A percentile compares a stretch with the other conserved stretches of the same genome.
Evolutionary conservation across 345 rosid genomes (phyloP).

Genomic region (Dipteronia dyeriana): DNA sequence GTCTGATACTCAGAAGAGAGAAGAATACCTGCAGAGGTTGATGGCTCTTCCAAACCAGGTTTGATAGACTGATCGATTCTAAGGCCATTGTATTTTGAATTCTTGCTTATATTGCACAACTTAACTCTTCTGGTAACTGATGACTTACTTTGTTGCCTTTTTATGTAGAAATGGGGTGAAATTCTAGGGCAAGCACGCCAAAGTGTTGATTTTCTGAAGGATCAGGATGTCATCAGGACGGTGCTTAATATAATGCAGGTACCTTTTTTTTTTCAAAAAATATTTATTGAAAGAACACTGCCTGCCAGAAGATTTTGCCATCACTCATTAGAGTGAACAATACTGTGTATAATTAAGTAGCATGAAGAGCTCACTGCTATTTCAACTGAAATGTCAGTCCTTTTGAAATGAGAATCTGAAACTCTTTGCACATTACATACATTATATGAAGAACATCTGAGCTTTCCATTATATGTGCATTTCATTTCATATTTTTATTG

Average conservation of each 20-base stretch:
- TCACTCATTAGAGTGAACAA: too few species aligned
- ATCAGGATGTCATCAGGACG: conserved; percentile 82
- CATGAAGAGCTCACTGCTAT: not conserved
- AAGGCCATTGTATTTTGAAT: not conserved
- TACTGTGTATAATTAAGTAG: too few species aligned
- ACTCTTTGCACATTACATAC: not conserved
- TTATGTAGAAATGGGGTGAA: conserved; percentile 91
- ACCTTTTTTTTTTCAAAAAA: not conserved
- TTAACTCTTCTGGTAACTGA: conserved; percentile 3
- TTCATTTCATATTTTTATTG: not conserved
- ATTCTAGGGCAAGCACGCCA: conserved; percentile 94
- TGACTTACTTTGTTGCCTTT: conserved; percentile 23
- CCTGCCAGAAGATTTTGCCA: not conserved
- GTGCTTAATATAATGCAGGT: conserved; percentile 98
- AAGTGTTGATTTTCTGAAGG: conserved; percentile 90
- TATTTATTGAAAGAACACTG: not conserved
- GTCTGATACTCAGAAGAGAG: conserved; percentile 92
- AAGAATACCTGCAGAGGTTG: conserved; percentile 90
- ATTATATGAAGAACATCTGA: too few species aligned
- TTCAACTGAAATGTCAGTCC: not conserved
- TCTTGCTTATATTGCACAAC: not conserved
- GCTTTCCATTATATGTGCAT: not conserved
- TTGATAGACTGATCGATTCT: not conserved
- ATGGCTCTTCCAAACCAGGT: conserved; percentile 99
- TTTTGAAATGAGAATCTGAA: not conserved